Evolutionary conservation across 768 basidiomycete species (phyloP).

Genomic region (Sporobolomyces pararoseus): DNA sequence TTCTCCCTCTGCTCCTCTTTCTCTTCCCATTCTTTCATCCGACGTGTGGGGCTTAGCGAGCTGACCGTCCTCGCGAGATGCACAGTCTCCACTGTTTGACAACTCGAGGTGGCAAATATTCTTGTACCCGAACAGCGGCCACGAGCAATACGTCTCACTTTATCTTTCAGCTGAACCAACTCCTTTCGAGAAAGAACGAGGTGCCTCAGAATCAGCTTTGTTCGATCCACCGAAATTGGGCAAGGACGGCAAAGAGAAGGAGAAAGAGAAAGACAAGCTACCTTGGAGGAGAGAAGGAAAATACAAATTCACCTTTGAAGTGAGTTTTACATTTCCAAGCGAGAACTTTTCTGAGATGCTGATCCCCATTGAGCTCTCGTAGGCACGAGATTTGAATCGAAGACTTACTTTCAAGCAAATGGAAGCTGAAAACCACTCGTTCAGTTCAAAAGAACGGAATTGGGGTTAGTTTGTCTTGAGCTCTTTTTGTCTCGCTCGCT

Average conservation of each 20-base stretch:
- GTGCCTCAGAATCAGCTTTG: slow-evolving; percentile 4
- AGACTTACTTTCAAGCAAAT: slow-evolving; percentile 43
- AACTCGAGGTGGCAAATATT: slow-evolving; percentile 52
- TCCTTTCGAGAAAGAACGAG: slow-evolving; percentile 46
- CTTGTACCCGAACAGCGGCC: slow-evolving; percentile 48
- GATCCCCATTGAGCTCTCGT: neutral
- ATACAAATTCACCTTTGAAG: slow-evolving; percentile 42
- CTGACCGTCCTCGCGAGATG: neutral
- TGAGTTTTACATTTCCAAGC: neutral
- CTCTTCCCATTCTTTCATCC: neutral
- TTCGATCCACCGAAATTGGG: neutral
- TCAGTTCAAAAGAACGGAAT: slow-evolving; percentile 31
- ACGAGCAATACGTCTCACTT: slow-evolving; percentile 42
- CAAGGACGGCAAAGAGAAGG: slow-evolving; percentile 7
- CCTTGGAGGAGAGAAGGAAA: slow-evolving; percentile 35
- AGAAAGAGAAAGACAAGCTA: slow-evolving; percentile 28
- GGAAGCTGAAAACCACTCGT: slow-evolving; percentile 48
- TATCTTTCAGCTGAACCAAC: slow-evolving; percentile 49
- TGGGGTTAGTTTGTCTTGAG: slow-evolving; percentile 16
- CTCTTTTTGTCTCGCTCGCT: neutral
- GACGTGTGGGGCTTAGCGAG: neutral
- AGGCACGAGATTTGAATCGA: slow-evolving; percentile 25
- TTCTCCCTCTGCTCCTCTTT: neutral
- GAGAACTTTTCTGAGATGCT: neutral
- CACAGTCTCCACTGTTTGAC: slow-evolving; percentile 36